These are phyloP conservation scores for Incumbomyces lentus DNA, from an alignment of 2,329 filamentous ascomycete species.

Conservation along the genomic window DNA sequence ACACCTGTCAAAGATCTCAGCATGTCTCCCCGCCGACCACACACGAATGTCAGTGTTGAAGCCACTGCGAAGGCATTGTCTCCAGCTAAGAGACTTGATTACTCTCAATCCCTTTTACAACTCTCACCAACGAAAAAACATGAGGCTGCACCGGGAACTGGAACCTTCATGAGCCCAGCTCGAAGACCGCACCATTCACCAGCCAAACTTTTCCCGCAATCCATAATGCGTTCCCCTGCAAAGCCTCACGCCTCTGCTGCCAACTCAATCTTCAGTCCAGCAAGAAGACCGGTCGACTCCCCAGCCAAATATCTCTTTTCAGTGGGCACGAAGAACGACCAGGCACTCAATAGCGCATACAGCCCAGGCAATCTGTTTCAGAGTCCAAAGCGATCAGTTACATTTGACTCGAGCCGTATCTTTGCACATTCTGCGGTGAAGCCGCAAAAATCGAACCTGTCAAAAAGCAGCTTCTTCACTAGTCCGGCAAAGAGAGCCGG, in stretches of 20 bases:
- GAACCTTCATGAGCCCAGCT: conserved; percentile 34
- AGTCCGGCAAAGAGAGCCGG: conserved; percentile 30
- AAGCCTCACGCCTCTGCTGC: background rate
- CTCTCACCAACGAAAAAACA: conserved; percentile 23
- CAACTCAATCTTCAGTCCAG: conserved; percentile 2
- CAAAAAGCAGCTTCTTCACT: conserved; percentile 29
- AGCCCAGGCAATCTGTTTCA: conserved; percentile 31
- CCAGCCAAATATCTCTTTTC: conserved; percentile 1
- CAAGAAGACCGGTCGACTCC: conserved; percentile 3
- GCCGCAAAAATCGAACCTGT: conserved; percentile 24
- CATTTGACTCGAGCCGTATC: conserved; percentile 25
- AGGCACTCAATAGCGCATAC: conserved; percentile 4
- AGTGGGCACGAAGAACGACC: conserved; percentile 1
- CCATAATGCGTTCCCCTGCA: background rate
- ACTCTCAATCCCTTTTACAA: conserved; percentile 18
- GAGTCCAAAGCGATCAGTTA: conserved; percentile 32
- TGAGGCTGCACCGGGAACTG: conserved; percentile 23
- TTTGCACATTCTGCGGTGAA: conserved; percentile 28
- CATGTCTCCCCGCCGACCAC: conserved; percentile 27
- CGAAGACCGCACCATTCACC: conserved; percentile 34
- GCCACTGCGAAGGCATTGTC: conserved; percentile 22
- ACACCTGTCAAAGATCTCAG: conserved; percentile 24
- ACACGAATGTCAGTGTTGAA: background rate
- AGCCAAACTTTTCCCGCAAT: background rate
- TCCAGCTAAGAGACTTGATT: conserved; percentile 31